These are phyloP conservation scores for Meredithiella fracta DNA, from an alignment of 2,329 filamentous ascomycete genomes.

Conservation along the genomic window DNA sequence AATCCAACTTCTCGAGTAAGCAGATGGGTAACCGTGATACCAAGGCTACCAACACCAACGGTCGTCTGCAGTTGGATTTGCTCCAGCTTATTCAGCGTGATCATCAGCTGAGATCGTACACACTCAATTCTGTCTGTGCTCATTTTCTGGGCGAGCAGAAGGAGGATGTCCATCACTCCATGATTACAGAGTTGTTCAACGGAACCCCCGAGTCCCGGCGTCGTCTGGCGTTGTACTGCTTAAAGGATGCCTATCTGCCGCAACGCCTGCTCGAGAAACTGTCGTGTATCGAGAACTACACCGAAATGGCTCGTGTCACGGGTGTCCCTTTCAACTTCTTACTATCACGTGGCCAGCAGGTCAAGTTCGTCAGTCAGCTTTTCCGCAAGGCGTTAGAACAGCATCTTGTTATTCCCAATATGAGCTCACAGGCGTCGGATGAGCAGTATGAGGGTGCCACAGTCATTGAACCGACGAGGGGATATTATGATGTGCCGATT, in stretches of 20 bases:
- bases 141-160: slow-evolving; percentile 96
- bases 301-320: slow-evolving; percentile 98
- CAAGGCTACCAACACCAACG: slow-evolving; percentile 87
- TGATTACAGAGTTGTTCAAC: slow-evolving; percentile 98
- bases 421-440: slow-evolving; percentile 51
- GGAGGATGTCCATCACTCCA: slow-evolving; percentile 95
- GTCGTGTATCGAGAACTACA: slow-evolving; percentile 97
- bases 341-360: slow-evolving; percentile 80
- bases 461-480: slow-evolving; percentile 86
- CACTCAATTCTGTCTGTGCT: slow-evolving; percentile 85
- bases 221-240: slow-evolving; percentile 81
- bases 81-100: slow-evolving; percentile 92
- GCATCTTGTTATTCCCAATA: slow-evolving; percentile 82
- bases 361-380: slow-evolving; percentile 94
- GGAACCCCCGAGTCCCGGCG: slow-evolving; percentile 85
- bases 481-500: slow-evolving; percentile 88
- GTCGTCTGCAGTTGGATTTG: slow-evolving; percentile 78
- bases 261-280: slow-evolving; percentile 93
- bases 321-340: slow-evolving; percentile 95
- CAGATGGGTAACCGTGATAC: slow-evolving; percentile 95
- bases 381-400: slow-evolving; percentile 91
- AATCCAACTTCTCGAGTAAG: slow-evolving; percentile 86
- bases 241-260: slow-evolving; percentile 93
- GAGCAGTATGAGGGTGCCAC: slow-evolving; percentile 92
- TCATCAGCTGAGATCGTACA: slow-evolving; percentile 90